These are phyloP conservation scores for Quercus tomentella DNA, from an alignment of 331 rosid genomes.

Conservation along the genomic window DNA sequence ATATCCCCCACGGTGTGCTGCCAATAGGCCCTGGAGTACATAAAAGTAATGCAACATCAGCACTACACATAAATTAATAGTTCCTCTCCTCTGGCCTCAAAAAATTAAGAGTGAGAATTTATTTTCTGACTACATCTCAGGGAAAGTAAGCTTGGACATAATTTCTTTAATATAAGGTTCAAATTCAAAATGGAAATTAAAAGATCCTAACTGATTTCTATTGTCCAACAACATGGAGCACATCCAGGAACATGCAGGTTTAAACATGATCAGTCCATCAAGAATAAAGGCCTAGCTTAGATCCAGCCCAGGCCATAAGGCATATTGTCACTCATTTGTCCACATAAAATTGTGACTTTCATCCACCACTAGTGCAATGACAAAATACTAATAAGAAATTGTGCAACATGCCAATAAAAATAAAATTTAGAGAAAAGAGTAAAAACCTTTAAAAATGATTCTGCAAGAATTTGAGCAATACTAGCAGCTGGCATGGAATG, in stretches of 20 bases:
- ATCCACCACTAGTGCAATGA: background rate
- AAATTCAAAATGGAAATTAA: conserved; percentile 13
- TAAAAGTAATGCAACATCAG: conserved; percentile 14
- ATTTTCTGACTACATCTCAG: background rate
- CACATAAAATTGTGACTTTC: background rate
- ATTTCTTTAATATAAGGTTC: conserved; percentile 8
- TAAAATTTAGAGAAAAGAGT: background rate
- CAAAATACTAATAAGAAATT: background rate
- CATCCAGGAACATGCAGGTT: background rate
- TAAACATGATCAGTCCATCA: background rate
- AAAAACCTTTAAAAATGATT: conserved; percentile 90
- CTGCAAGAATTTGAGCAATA: conserved; percentile 96
- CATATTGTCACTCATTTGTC: conserved; percentile 9
- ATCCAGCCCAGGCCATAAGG: conserved; percentile 4
- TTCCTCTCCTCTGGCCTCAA: background rate
- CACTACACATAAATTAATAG: background rate
- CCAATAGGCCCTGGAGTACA: conserved; percentile 73
- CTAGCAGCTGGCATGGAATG: conserved; percentile 86
- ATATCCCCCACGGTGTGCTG: conserved; percentile 99
- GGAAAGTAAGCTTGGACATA: background rate
- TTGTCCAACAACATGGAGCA: background rate
- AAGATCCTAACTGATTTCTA: conserved; percentile 11
- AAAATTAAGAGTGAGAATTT: background rate
- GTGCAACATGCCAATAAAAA: background rate
- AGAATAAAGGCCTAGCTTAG: background rate